A percentile compares a stretch with the other conserved stretches of the same genome.
phyloP scores from a whole-genome alignment of 2,329 filamentous ascomycete species.

The Aphanoascus verrucosus region DNA sequence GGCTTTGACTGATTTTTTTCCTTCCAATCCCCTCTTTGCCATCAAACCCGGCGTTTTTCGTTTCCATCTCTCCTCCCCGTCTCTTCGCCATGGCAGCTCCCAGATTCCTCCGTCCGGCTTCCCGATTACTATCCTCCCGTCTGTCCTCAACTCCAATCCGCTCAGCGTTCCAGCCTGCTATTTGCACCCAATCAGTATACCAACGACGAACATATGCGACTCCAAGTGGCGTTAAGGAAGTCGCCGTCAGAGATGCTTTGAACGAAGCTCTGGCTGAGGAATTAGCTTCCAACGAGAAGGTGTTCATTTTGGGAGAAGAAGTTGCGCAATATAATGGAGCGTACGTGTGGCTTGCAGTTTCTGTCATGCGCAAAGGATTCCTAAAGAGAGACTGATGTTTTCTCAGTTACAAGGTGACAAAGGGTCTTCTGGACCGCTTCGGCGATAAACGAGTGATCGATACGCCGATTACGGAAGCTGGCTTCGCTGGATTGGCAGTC shows the following conservation, averaged over 20 bases:
- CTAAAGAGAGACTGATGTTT: neutral
- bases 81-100: slow-evolving; percentile 45
- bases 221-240: slow-evolving; percentile 63
- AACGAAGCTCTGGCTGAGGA: slow-evolving; percentile 98
- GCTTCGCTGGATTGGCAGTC: slow-evolving; percentile 86
- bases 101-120: slow-evolving; percentile 54
- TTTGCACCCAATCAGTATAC: slow-evolving; percentile 39
- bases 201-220: slow-evolving; percentile 47
- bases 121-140: slow-evolving; percentile 50
- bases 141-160: slow-evolving; percentile 41
- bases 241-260: slow-evolving; percentile 91
- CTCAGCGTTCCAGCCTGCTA: slow-evolving; percentile 43
- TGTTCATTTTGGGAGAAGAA: slow-evolving; percentile 94
- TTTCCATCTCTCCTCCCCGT: slow-evolving; percentile 39
- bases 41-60: slow-evolving; percentile 28
- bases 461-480: slow-evolving; percentile 94
- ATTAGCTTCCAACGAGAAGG: slow-evolving; percentile 86
- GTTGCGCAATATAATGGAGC: slow-evolving; percentile 99
- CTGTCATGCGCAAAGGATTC: neutral
- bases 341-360: slow-evolving; percentile 31
- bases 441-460: slow-evolving; percentile 96
- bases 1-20: neutral
- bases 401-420: slow-evolving; percentile 88
- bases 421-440: slow-evolving; percentile 92
- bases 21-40: neutral